Base-by-base conservation (phyloP, 176 grass and related monocot genomes). In the Dendrocalamus sinicus region DNA sequence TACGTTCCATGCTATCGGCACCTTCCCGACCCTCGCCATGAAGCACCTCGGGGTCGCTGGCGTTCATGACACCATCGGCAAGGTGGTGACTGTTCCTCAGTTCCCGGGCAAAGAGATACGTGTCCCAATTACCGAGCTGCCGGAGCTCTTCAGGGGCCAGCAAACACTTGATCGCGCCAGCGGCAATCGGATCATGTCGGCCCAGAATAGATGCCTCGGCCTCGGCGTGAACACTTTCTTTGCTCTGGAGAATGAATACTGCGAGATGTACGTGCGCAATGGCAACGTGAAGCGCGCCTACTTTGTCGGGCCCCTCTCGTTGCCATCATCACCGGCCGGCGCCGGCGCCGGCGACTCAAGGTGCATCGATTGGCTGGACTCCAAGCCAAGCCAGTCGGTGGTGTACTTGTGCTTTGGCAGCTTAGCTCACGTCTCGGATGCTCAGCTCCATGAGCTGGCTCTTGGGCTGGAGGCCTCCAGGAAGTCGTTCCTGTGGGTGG, bases 391-490 rank as follows among this genome's bases (percentile, higher is more conserved):
- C 24, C 26, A 39, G 45, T 89, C 87, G 8, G 87, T 84, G 37
- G 48, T 89, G 15, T 89, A 52, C 57, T 0, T 89, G 2, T 89
- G 87, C 79, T 84, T 89, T 17, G 80, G 87, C 8, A 84, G 65
- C 14, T 71, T 43, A 14, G 53, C 71, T 14, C 32, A 45, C 44
- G 69, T 89, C 52, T 69, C 79, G 7, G 39, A n/a, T 5, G 72
- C 26, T 4, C 87, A 89, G 76, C 60, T 84, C 12, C 6, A 16
- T 4, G 66, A 89, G 28, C 12, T 89, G 16, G 87, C 87, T 10
- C 41, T 57, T 9, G 87, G 87, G 6, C 51, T 89, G 47, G 88
- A 69, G 4, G 45, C 47, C 16, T 71, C 70, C 10, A 61, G 57
- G 6, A 41, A 76, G 28, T 16, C 82, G 12, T 89, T 85, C 39